phyloP scores from a whole-genome alignment of 352 stramenopile species.

The Albugo laibachii region DNA sequence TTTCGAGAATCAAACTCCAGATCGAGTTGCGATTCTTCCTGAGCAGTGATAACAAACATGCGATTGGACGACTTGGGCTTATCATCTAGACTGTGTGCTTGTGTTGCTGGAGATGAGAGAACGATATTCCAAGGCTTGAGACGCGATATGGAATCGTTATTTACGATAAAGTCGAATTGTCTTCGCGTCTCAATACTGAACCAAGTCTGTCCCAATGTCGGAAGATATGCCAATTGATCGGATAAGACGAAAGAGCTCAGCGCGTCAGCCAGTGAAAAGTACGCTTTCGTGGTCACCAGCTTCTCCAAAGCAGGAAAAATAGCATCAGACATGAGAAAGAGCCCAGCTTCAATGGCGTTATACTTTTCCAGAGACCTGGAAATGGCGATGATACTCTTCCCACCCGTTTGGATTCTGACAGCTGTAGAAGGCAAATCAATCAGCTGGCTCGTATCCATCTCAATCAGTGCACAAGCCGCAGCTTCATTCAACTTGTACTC shows the following conservation, averaged over 20 bases:
- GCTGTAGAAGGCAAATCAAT: conserved; percentile 33
- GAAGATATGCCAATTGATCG: conserved; percentile 37
- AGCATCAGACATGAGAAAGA: conserved; percentile 44
- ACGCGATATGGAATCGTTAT: conserved; percentile 38
- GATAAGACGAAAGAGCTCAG: conserved; percentile 45
- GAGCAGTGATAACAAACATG: conserved; percentile 43
- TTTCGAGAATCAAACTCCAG: conserved; percentile 14
- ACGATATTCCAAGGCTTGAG: conserved; percentile 65
- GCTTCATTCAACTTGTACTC: conserved; percentile 31
- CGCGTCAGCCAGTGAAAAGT: conserved; percentile 59
- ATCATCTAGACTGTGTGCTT: conserved; percentile 4
- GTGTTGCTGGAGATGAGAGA: conserved; percentile 12
- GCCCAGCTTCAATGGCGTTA: conserved; percentile 42
- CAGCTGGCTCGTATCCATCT: conserved; percentile 41
- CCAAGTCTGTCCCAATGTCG: conserved; percentile 52
- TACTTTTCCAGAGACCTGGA: conserved; percentile 25
- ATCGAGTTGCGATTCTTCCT: conserved; percentile 41
- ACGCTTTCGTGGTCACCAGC: conserved; percentile 32
- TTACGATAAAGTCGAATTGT: conserved; percentile 54
- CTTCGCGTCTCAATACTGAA: conserved; percentile 72
- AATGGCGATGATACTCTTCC: conserved; percentile 40
- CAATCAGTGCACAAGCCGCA: conserved; percentile 47
- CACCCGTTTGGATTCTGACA: conserved; percentile 36
- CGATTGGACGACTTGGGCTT: conserved; percentile 50
- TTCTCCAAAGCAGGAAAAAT: conserved; percentile 50